Evolutionary conservation across 2,329 filamentous ascomycete species (phyloP).

Genomic region (Coniella vitis): DNA sequence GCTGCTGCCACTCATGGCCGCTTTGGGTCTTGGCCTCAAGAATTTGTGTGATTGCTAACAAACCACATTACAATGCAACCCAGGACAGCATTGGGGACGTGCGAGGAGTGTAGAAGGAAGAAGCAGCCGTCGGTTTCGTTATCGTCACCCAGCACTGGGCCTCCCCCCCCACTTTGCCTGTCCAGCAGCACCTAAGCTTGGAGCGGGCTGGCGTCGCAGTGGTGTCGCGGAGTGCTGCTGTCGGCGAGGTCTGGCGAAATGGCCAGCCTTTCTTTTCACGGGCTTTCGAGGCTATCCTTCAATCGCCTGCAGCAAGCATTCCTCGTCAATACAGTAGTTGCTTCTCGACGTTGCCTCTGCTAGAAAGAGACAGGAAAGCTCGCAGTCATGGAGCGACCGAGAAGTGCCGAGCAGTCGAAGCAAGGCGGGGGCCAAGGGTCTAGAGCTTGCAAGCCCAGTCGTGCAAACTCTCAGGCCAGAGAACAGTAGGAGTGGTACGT

Average conservation of each 20-base stretch:
- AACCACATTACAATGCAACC: conserved; percentile 11
- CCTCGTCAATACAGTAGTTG: neutral
- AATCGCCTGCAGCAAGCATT: too few species aligned
- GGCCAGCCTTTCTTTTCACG: neutral
- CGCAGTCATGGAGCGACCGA: neutral
- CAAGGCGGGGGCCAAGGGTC: too few species aligned
- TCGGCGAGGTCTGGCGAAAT: too few species aligned
- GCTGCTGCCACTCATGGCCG: conserved; percentile 58
- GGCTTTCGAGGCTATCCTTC: conserved; percentile 1
- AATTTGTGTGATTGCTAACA: neutral
- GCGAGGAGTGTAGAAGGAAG: neutral
- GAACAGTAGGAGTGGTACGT: too few species aligned
- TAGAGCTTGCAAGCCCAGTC: neutral
- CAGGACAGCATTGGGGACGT: neutral
- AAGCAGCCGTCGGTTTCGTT: too few species aligned
- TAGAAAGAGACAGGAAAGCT: too few species aligned
- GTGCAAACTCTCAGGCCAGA: too few species aligned
- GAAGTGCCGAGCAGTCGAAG: too few species aligned
- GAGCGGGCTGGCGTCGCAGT: conserved; percentile 6
- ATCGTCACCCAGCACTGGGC: neutral
- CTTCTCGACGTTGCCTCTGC: too few species aligned
- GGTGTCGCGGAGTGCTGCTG: neutral
- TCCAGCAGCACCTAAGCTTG: conserved; percentile 8
- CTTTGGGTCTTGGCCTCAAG: conserved; percentile 15
- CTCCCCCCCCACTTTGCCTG: conserved; percentile 7